A percentile compares a stretch with the other conserved stretches of the same genome.
These are phyloP conservation scores for Parsonsia alboflavescens DNA, from an alignment of 257 asterid species.

Conservation along the genomic window DNA sequence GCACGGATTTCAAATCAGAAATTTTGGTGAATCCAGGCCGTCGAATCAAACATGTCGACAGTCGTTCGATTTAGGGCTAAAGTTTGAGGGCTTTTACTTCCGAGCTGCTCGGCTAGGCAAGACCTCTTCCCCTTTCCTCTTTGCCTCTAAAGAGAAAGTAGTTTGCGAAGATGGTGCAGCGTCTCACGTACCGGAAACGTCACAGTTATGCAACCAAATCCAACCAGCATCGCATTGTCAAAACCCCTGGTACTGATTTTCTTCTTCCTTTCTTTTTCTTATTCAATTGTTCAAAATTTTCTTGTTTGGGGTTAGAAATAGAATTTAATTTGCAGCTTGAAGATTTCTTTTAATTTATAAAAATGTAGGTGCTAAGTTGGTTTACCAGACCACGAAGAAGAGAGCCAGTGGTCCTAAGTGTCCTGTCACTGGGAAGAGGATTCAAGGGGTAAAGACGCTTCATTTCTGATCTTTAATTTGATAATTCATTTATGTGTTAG, in stretches of 20 bases:
- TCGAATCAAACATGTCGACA: not conserved
- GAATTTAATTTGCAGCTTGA: not conserved
- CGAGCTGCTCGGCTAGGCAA: not conserved
- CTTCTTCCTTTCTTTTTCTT: no score
- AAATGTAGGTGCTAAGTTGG: constrained; percentile 62
- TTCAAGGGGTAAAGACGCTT: constrained; percentile 60
- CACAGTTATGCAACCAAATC: constrained; percentile 89
- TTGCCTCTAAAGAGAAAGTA: not conserved
- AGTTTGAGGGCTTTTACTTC: not conserved
- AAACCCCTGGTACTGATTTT: constrained; percentile 54
- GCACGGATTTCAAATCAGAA: not conserved
- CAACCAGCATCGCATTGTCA: constrained; percentile 71
- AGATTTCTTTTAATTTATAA: not conserved
- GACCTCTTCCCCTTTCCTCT: not conserved
- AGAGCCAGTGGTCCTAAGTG: constrained; percentile 85
- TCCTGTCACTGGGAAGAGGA: constrained; percentile 78
- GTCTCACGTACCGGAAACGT: constrained; percentile 67
- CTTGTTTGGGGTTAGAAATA: not conserved
- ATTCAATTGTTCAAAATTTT: not conserved
- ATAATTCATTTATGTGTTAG: not conserved
- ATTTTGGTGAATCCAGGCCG: not conserved
- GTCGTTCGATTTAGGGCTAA: constrained; percentile 2
- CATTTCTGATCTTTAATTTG: not conserved
- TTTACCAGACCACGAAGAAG: constrained; percentile 70
- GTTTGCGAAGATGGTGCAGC: constrained; percentile 52